phyloP scores from a whole-genome alignment of 2,329 filamentous ascomycete genomes.

The Monascus ruber region DNA sequence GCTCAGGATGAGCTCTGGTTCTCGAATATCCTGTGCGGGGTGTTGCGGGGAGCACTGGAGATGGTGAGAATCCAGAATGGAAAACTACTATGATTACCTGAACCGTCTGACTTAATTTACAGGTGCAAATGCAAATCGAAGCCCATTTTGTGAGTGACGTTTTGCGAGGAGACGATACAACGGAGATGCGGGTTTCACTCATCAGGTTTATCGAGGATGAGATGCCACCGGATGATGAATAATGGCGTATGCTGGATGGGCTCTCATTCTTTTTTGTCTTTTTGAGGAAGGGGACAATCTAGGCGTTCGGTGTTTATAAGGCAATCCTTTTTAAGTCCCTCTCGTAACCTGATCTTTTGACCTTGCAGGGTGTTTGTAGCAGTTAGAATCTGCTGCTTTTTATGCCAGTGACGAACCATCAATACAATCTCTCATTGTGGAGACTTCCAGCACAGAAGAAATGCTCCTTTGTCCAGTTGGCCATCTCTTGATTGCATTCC shows the following conservation, averaged over 20 bases:
- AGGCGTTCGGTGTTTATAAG: no score
- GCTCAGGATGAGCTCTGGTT: conserved; percentile 98
- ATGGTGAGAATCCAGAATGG: conserved; percentile 55
- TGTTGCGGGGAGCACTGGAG: conserved; percentile 79
- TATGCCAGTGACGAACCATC: no score
- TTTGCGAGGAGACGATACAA: conserved; percentile 84
- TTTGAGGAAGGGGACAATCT: no score
- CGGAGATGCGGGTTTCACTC: conserved; percentile 89
- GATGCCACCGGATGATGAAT: conserved; percentile 92
- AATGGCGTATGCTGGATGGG: conserved; percentile 14
- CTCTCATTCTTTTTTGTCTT: no score
- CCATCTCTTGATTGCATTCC: no score
- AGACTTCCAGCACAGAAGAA: no score
- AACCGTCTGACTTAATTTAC: conserved; percentile 11
- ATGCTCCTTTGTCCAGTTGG: no score
- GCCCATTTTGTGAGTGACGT: conserved; percentile 93
- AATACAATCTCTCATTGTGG: no score
- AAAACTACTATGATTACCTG: neutral
- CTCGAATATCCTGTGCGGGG: conserved; percentile 91
- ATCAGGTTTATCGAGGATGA: conserved; percentile 96
- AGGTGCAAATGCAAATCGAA: conserved; percentile 95
- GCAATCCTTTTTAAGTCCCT: no score
- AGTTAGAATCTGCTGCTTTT: no score
- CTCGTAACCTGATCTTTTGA: no score
- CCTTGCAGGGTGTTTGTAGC: no score